phyloP scores from a whole-genome alignment of 2,329 filamentous ascomycete species.

The Chaetomium strumarium region DNA sequence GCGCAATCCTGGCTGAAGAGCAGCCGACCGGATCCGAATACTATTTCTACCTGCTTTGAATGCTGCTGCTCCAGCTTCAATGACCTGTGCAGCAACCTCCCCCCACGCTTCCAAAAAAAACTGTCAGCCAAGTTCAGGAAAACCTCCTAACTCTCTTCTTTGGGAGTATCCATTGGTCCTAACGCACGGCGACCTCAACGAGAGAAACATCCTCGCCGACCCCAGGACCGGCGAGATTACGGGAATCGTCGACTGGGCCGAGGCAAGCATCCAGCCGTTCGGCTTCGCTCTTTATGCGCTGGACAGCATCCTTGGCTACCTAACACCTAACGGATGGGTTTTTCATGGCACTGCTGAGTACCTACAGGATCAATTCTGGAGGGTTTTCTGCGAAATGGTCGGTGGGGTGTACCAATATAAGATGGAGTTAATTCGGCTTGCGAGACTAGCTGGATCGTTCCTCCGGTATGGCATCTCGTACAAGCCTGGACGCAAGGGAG shows the following conservation, averaged over 20 bases:
- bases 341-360: background rate
- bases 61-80: background rate
- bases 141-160: conserved; percentile 16
- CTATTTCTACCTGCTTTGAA: background rate
- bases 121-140: background rate
- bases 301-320: conserved; percentile 21
- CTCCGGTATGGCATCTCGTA: background rate
- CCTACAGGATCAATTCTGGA: background rate
- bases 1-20: conserved; percentile 5
- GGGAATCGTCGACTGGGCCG: conserved; percentile 30
- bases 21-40: background rate
- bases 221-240: conserved; percentile 26
- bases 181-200: conserved; percentile 27
- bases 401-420: background rate
- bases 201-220: conserved; percentile 29
- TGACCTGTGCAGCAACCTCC: background rate
- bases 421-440: background rate
- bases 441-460: background rate
- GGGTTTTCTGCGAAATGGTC: background rate
- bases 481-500: background rate
- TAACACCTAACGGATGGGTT: background rate
- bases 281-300: conserved; percentile 28
- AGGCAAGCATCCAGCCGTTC: conserved; percentile 27
- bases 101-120: background rate
- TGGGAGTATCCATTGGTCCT: conserved; percentile 20